Conservation (phyloP, 2,329 filamentous ascomycete genomes). For the Fusarium compactum region DNA sequence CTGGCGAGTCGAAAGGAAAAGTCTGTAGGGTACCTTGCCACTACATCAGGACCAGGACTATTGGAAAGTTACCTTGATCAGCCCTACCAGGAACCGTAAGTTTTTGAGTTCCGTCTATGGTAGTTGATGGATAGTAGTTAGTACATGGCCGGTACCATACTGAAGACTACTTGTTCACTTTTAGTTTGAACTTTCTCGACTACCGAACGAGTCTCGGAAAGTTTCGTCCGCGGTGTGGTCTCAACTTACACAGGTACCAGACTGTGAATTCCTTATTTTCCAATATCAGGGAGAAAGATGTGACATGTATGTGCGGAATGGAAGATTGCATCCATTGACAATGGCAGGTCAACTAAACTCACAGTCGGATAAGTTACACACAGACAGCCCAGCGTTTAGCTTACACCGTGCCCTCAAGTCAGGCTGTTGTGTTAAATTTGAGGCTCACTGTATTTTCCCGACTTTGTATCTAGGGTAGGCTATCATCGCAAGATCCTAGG, state of each 20-base stretch:
- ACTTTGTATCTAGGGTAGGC: not conserved
- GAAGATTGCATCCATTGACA: not conserved
- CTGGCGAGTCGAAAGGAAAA: not conserved
- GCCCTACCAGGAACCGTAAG: conserved; percentile 22
- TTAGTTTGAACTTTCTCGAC: not conserved
- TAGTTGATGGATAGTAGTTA: not conserved
- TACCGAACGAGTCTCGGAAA: not conserved
- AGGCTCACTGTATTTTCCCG: not conserved
- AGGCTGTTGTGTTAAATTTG: not conserved
- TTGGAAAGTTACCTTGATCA: conserved; percentile 8
- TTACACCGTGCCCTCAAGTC: not conserved
- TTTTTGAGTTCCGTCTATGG: not conserved
- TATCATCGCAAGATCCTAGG: not conserved
- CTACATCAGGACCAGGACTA: not conserved
- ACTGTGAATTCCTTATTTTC: not conserved
- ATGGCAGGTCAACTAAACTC: not conserved
- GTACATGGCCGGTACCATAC: not conserved
- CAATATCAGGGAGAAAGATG: not conserved
- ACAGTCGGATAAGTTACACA: not conserved
- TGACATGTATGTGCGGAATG: not conserved
- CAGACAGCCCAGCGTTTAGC: not conserved
- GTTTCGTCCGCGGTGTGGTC: not conserved
- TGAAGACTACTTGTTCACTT: not conserved
- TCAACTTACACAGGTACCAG: not conserved
- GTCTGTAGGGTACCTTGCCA: not conserved